A percentile compares a stretch with the other conserved stretches of the same genome.
Evolutionary conservation across 345 rosid genomes (phyloP).

Genomic region (Schrenkiella parvula): DNA sequence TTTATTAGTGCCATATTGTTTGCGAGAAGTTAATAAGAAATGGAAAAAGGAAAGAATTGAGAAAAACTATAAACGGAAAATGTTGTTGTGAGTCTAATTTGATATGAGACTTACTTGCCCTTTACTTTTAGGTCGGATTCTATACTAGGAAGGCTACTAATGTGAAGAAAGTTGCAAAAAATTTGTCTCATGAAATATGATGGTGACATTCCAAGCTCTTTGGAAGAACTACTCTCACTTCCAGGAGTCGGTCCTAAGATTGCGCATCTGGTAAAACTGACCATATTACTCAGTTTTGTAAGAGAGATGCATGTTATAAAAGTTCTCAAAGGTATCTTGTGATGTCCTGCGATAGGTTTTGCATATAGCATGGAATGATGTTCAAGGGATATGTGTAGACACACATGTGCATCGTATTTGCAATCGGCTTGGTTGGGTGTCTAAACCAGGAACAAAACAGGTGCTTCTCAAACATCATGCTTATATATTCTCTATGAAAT

Average conservation of each 20-base stretch:
- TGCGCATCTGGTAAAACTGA: slow-evolving; percentile 45
- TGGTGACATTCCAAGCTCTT: slow-evolving; percentile 83
- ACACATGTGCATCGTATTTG: slow-evolving; percentile 94
- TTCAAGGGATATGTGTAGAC: slow-evolving; percentile 92
- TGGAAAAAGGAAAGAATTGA: not conserved
- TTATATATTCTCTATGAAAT: not conserved
- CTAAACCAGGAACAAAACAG: slow-evolving; percentile 59
- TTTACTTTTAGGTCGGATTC: slow-evolving; percentile 71
- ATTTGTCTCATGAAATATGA: slow-evolving; percentile 67
- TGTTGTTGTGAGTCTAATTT: not conserved
- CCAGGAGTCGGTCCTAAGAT: slow-evolving; percentile 97
- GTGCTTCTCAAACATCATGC: slow-evolving; percentile 32
- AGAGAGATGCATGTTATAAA: not conserved
- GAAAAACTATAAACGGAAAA: not conserved
- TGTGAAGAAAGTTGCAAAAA: slow-evolving; percentile 87
- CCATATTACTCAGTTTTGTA: not conserved
- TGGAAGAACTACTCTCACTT: slow-evolving; percentile 81
- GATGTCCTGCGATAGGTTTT: slow-evolving; percentile 57
- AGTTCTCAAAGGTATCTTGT: not conserved
- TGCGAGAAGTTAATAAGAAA: not conserved
- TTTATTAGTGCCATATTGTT: not conserved
- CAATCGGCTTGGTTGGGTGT: slow-evolving; percentile 96
- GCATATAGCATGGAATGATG: slow-evolving; percentile 84
- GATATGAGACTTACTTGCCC: slow-evolving; percentile 1
- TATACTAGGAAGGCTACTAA: slow-evolving; percentile 83